Base-by-base conservation (phyloP, 768 basidiomycete species). In the Trametes villosa region DNA sequence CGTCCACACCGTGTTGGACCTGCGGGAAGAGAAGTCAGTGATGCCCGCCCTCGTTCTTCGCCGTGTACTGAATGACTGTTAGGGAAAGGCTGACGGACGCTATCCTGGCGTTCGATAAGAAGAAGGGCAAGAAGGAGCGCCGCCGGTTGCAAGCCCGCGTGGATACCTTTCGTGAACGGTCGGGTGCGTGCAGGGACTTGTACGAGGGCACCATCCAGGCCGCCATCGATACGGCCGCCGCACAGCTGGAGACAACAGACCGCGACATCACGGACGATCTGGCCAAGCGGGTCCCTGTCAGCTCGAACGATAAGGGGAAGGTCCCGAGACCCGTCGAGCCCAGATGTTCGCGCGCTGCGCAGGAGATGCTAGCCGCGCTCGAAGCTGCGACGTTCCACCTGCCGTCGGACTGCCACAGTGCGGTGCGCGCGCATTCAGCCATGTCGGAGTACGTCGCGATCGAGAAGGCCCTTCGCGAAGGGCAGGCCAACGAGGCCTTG, bases 401-500 rank as follows among this genome's bases (percentile, higher is more conserved):
- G 7, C 50, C 58, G 4, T 59, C 58, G 2, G 49, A 22, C 5
- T 34, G 9, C 15, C 38, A 59, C 31, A 24, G 29, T 31, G 27
- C 17, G 1, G n/a, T 59, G 15, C 9, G 36, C 22, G 9, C 20
- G 9, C 49, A 38, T 9, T 24, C 38, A 12, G 48, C 20, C 1
- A 50, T 62, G 54, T 40, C 31, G n/a, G 8, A 34, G 3, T n/a
- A 26, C 5, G 42, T 44, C 4, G 20, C 38, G 3, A 4, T 55
- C 12, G 59, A 61, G 18, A 22, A 29, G 0, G 13, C 4, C 1
- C 26, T 62, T 7, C 48, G 49, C 7, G 17, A 46, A 30, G 60
- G 48, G 3, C 38, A 52, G 49, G 60, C 60, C 17, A 45, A 57
- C 31, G 42, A 57, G 22, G 60, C 53, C 2, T 24, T 62, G 9